phyloP scores from a whole-genome alignment of 2,329 filamentous ascomycete species.

The Pseudopyricularia javanii region DNA sequence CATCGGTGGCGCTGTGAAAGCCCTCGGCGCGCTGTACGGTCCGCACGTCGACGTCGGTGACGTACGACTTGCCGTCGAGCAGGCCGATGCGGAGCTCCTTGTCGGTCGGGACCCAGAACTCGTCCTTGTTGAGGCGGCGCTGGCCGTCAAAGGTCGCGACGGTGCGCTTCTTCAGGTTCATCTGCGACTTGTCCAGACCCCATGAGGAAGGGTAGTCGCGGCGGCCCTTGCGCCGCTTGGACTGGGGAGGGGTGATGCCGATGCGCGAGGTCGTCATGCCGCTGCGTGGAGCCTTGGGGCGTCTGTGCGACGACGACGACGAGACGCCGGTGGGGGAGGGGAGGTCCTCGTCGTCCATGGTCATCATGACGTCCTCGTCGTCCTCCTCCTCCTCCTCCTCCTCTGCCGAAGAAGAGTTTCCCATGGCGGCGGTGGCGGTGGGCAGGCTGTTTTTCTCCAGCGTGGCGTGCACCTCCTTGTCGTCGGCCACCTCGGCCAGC shows the following conservation, averaged over 20 bases:
- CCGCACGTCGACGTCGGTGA: slow-evolving; percentile 87
- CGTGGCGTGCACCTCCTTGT: slow-evolving; percentile 48
- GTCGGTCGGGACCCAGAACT: slow-evolving; percentile 95
- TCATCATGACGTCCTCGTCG: slow-evolving; percentile 32
- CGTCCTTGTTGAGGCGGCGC: slow-evolving; percentile 86
- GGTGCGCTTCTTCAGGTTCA: slow-evolving; percentile 97
- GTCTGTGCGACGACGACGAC: slow-evolving; percentile 38
- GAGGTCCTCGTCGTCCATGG: slow-evolving; percentile 49
- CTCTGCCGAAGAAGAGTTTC: too few relatives aligned
- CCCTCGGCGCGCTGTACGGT: slow-evolving; percentile 81
- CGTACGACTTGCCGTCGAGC: slow-evolving; percentile 62
- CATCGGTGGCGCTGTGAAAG: slow-evolving; percentile 65
- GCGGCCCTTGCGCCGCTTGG: slow-evolving; percentile 68
- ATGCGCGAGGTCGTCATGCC: slow-evolving; percentile 70
- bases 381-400: slow-evolving; percentile 26
- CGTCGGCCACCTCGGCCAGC: slow-evolving; percentile 53
- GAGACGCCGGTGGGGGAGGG: slow-evolving; percentile 28
- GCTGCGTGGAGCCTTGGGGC: slow-evolving; percentile 54
- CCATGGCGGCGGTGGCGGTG: slow-evolving; percentile 34
- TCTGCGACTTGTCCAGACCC: slow-evolving; percentile 84
- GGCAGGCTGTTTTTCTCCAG: slow-evolving; percentile 52
- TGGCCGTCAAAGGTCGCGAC: slow-evolving; percentile 84
- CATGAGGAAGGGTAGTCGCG: slow-evolving; percentile 90
- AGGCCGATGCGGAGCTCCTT: slow-evolving; percentile 85
- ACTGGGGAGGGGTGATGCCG: slow-evolving; percentile 40